Percentiles rank a stretch among this genome's conserved stretches.
Conservation (phyloP, 805 yeast species). For the Wickerhamomyces ciferrii region DNA sequence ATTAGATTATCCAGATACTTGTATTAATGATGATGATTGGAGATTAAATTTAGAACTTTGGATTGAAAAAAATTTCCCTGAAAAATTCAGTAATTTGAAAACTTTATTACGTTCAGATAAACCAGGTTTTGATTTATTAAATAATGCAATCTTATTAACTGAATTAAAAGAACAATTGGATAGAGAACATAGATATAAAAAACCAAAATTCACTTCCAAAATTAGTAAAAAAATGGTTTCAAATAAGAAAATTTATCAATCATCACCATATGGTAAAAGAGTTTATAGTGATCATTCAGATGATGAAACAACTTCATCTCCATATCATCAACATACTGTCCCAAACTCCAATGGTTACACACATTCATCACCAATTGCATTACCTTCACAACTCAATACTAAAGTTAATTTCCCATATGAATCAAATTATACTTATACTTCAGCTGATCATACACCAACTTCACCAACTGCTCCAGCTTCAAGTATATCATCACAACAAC, state of each 20-base stretch:
- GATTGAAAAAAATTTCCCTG: slow-evolving; percentile 35
- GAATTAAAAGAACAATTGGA: slow-evolving; percentile 22
- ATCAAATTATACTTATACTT: slow-evolving; percentile 7
- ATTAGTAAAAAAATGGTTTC: slow-evolving; percentile 24
- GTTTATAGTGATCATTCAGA: slow-evolving; percentile 7
- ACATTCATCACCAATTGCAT: slow-evolving; percentile 2
- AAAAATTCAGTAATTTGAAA: slow-evolving; percentile 32
- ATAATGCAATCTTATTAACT: slow-evolving; percentile 20
- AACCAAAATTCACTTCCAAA: slow-evolving; percentile 23
- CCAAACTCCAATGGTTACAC: background rate
- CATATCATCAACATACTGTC: background rate
- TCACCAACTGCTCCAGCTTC: slow-evolving; percentile 1
- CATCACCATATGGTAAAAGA: slow-evolving; percentile 8
- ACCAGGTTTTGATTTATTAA: slow-evolving; percentile 23
- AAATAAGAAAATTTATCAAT: slow-evolving; percentile 5
- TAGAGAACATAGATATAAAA: slow-evolving; percentile 10
- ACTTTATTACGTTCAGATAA: slow-evolving; percentile 27
- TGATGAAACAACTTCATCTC: slow-evolving; percentile 6
- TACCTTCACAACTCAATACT: slow-evolving; percentile 8
- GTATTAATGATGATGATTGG: slow-evolving; percentile 38
- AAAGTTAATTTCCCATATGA: slow-evolving; percentile 13
- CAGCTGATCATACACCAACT: background rate
- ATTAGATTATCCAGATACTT: slow-evolving; percentile 25
- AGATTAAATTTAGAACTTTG: slow-evolving; percentile 34
- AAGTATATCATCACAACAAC: background rate